Evolutionary conservation across 306 rosid genomes (phyloP).

Genomic region (Heteromeles arbutifolia): DNA sequence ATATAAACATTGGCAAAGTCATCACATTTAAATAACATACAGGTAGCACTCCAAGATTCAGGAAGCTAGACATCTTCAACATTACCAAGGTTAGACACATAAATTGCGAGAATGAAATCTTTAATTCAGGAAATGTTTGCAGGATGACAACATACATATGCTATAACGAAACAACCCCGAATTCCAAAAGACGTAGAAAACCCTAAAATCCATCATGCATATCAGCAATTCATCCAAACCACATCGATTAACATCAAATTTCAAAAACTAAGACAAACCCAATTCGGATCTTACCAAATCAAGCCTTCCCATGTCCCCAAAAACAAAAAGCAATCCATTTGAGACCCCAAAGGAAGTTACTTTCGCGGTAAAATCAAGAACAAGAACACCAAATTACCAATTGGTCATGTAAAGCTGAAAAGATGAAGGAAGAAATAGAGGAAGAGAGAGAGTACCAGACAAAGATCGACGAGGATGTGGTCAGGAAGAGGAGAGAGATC

Average conservation of each 20-base stretch:
- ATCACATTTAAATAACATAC: background rate
- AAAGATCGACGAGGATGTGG: slow-evolving; percentile 84
- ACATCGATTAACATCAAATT: background rate
- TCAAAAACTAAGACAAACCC: background rate
- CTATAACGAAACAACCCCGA: background rate
- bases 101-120: background rate
- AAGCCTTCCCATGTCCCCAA: background rate
- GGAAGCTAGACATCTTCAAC: background rate
- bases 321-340: background rate
- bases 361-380: background rate
- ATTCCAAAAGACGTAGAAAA: background rate
- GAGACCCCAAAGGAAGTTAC: background rate
- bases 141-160: background rate
- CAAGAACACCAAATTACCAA: background rate
- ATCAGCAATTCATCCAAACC: background rate
- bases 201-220: background rate
- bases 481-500: slow-evolving; percentile 93
- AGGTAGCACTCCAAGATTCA: background rate
- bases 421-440: background rate
- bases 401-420: background rate
- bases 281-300: background rate
- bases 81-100: background rate
- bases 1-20: background rate
- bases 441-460: slow-evolving; percentile 35
- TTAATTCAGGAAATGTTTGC: background rate